Evolutionary conservation across 306 rosid genomes (phyloP), one percentile per base, ranked within the genome.

Genomic region (Quercus ilex): DNA sequence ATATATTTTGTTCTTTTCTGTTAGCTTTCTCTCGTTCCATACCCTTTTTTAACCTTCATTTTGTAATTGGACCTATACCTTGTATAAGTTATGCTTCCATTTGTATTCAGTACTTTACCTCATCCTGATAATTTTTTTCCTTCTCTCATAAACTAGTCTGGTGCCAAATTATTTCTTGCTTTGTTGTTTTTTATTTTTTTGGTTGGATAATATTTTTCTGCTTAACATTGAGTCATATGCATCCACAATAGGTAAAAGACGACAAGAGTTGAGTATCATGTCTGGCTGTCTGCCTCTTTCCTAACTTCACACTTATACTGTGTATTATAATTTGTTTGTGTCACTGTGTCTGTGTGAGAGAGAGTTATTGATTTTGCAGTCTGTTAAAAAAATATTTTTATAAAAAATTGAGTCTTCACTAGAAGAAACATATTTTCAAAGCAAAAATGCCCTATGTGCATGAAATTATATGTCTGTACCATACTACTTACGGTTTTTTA

Each of bases 1-100:
- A 73, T 73, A 35, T 62, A 51, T 11, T 43, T n/a, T 76, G 53
- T 56, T 62, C 6, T 60, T 72, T 78, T 38, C 43, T 65, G 58
- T 19, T 26, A 30, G 69, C 53, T 38, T 71, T 78, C 46, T 19
- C 19, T 19, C 56, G 28, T 57, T 55, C 49, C 74, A 26, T 59
- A 23, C 21, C 23, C 74, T 65, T 81, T 19, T 3, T 41, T 38
- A 67, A 35, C 17, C 51, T 67, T 33, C 6, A 23, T 38, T 33
- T 58, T 20, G 69, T 78, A 7, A 43, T 20, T 75, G 10, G 20
- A 56, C 21, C 60, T 67, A 33, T 67, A 64, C 11, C 12, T 64
- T 30, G 51, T 20, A 33, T 31, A 2, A 31, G 14, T 33, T 67
- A 62, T 26, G 18, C 15, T 31, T 65, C 20, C 9, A 65, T 65